Evolutionary conservation across 2,329 filamentous ascomycete genomes (phyloP).

Genomic region (Fusarium avenaceum): DNA sequence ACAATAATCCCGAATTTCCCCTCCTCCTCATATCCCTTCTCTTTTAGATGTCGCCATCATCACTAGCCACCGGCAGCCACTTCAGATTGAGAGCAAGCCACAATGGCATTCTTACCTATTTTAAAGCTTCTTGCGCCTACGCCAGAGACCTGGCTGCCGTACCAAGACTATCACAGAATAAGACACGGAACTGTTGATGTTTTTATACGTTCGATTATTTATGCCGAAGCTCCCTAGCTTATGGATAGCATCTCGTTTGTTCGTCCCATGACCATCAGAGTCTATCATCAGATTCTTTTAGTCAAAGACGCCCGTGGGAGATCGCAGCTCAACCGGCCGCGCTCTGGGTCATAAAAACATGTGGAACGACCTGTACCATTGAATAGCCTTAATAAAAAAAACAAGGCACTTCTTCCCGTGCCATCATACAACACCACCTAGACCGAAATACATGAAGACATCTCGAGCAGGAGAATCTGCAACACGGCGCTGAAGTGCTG

Average conservation of each 20-base stretch:
- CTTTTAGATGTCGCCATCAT: background rate
- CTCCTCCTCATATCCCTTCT: background rate
- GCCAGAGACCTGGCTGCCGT: background rate
- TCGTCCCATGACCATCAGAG: constrained; percentile 44
- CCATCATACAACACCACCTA: constrained; percentile 60
- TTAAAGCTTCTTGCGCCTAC: background rate
- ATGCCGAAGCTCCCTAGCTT: constrained; percentile 42
- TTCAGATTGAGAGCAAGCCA: background rate
- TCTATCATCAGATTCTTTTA: constrained; percentile 47
- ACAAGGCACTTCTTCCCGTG: constrained; percentile 56
- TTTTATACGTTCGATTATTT: constrained; percentile 44
- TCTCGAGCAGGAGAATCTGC: constrained; percentile 34
- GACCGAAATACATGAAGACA: constrained; percentile 55
- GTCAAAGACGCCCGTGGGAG: constrained; percentile 40
- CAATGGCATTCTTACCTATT: background rate
- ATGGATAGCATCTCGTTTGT: constrained; percentile 51
- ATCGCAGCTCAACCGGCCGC: constrained; percentile 47
- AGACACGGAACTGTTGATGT: constrained; percentile 4
- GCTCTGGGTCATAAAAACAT: constrained; percentile 52
- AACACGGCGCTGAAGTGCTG: constrained; percentile 22
- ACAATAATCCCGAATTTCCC: background rate
- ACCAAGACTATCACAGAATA: background rate
- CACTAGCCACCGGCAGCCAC: constrained; percentile 8
- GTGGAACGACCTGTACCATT: constrained; percentile 53
- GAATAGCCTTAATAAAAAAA: constrained; percentile 55